Evolutionary conservation across 495 filamentous ascomycete genomes (phyloP), one percentile per base, ranked within the genome.

Genomic region (Viridothelium virens): DNA sequence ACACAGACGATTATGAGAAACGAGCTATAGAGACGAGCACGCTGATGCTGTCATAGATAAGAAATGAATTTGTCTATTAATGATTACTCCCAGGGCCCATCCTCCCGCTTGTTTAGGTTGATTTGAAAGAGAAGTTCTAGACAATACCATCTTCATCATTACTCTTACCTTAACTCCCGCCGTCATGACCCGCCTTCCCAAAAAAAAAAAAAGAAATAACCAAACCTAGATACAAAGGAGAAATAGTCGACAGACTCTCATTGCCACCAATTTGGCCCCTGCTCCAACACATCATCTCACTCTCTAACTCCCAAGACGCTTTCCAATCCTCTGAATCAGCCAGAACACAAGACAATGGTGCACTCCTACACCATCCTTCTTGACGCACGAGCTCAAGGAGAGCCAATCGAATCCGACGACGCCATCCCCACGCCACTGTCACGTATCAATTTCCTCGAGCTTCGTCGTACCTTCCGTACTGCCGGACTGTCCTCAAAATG

Each of bases 341-440:
- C 9, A 25, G 2, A 53, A 5, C 48, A 14, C 11, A 5, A 5
- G 12, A 18, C 18, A 14, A 25, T 14, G n/a, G 48, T 18, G n/a
- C 12, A 25, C 48, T 53, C 48, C 48, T 5, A 53, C 18, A 53
- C 18, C 18, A 5, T 9, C 5, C 16, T 5, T 53, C 18, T 5
- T 9, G 48, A 14, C 5, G 48, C 1, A 9, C 5, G 25, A 14
- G 31, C 31, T 59, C 31, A 59, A 14, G 53, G 53, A 59, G 53
- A 59, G 1, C 11, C 7, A 36, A 3, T 59, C 31, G 36, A 9
- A 36, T 59, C 53, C 3, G 53, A 59, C 0, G 53, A 59, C 1
- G 53, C 31, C 53, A 59, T 59, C 2, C 53, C 53, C 33, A 59
- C 31, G 5, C 53, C 53, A 36, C 53, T 59, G 31, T 59, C 53